phyloP scores from a whole-genome alignment of 257 asterid genomes.

The Plantago ovata region DNA sequence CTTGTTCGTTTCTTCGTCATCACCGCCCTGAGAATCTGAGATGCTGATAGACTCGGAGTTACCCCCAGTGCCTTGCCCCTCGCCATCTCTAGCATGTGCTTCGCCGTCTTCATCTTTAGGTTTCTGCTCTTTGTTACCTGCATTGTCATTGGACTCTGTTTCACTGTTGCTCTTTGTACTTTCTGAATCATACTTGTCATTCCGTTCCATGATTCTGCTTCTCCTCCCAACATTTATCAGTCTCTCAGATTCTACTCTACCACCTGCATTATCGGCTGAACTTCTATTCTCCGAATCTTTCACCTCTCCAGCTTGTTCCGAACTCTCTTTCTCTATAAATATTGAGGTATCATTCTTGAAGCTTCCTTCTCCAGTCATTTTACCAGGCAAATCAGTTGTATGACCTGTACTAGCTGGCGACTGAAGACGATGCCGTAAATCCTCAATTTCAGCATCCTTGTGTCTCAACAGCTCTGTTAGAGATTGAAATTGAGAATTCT shows the following conservation, averaged over 20 bases:
- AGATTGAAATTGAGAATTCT: conserved; percentile 29
- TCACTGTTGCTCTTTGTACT: conserved; percentile 1
- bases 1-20: background rate
- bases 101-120: conserved; percentile 14
- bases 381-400: conserved; percentile 20
- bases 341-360: background rate
- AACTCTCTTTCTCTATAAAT: conserved; percentile 6
- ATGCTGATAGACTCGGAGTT: background rate
- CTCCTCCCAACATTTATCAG: background rate
- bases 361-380: conserved; percentile 11
- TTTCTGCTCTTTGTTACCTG: conserved; percentile 9
- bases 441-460: conserved; percentile 42
- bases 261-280: background rate
- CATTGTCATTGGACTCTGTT: background rate
- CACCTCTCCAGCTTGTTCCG: conserved; percentile 14
- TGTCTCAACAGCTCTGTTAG: conserved; percentile 27
- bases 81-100: conserved; percentile 18
- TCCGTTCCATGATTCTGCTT: conserved; percentile 11
- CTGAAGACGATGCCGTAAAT: conserved; percentile 25
- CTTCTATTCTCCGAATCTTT: conserved; percentile 10
- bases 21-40: background rate
- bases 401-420: conserved; percentile 26
- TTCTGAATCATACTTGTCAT: conserved; percentile 18
- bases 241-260: too few relatives aligned
- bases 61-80: conserved; percentile 18